Conservation (phyloP, 2,329 filamentous ascomycete genomes). For the Alternaria burnsii region DNA sequence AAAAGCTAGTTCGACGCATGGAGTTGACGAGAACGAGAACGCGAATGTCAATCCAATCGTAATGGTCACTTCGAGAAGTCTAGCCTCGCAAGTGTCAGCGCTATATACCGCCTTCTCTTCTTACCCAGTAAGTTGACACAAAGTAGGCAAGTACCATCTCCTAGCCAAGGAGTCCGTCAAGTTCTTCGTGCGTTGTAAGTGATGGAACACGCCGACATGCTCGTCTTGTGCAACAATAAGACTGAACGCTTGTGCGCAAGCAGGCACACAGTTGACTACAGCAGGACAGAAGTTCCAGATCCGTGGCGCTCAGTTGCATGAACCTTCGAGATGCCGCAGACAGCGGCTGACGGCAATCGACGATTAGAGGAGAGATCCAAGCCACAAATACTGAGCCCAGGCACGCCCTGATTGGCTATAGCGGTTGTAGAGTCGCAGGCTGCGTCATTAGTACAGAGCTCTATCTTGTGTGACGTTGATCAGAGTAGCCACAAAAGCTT, state of each 20-base stretch:
- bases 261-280: neutral
- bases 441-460: constrained; percentile 1
- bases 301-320: constrained; percentile 11
- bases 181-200: neutral
- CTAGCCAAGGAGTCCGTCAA: neutral
- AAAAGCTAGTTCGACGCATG: neutral
- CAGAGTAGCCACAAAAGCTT: constrained; percentile 16
- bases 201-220: neutral
- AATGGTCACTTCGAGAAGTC: neutral
- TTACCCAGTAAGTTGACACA: neutral
- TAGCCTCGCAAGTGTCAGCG: neutral
- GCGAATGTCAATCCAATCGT: neutral
- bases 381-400: neutral
- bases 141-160: neutral
- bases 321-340: constrained; percentile 20
- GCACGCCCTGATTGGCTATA: constrained; percentile 12
- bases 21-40: neutral
- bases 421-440: neutral
- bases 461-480: constrained; percentile 13
- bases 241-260: neutral
- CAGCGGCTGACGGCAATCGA: constrained; percentile 20
- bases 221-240: neutral
- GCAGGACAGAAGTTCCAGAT: constrained; percentile 13
- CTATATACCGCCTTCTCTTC: neutral
- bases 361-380: constrained; percentile 10